phyloP scores from a whole-genome alignment of 495 filamentous ascomycete genomes.

The Aspergillus sclerotiicarbonarius region DNA sequence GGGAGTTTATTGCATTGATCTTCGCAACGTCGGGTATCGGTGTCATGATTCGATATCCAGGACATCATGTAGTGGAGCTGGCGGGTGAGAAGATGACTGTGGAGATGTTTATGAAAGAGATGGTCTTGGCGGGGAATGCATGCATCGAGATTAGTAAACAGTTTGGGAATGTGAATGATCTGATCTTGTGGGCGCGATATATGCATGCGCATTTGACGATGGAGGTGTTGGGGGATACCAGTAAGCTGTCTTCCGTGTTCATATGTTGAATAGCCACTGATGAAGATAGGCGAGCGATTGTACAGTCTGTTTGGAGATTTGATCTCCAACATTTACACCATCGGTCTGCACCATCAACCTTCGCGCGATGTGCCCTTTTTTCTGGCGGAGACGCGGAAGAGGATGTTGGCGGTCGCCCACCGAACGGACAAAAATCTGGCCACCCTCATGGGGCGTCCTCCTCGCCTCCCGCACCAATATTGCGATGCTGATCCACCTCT shows the following conservation, averaged over 20 bases:
- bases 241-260: background rate
- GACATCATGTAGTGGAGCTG: background rate
- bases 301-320: constrained; percentile 46
- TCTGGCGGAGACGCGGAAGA: constrained; percentile 41
- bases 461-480: constrained; percentile 43
- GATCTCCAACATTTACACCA: constrained; percentile 19
- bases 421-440: constrained; percentile 42
- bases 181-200: constrained; percentile 2
- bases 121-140: constrained; percentile 5
- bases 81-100: background rate
- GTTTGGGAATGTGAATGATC: constrained; percentile 4
- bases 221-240: constrained; percentile 5
- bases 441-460: constrained; percentile 50
- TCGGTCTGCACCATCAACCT: constrained; percentile 21
- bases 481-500: constrained; percentile 49
- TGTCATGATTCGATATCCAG: constrained; percentile 2
- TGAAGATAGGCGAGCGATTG: constrained; percentile 26
- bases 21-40: constrained; percentile 38
- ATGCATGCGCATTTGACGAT: background rate
- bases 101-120: constrained; percentile 8
- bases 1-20: constrained; percentile 50
- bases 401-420: constrained; percentile 43
- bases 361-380: constrained; percentile 30
- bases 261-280: background rate
- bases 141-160: constrained; percentile 13